Percentiles rank a stretch among this genome's conserved stretches.
phyloP scores from a whole-genome alignment of 345 rosid species.

The Acer yangbiense region DNA sequence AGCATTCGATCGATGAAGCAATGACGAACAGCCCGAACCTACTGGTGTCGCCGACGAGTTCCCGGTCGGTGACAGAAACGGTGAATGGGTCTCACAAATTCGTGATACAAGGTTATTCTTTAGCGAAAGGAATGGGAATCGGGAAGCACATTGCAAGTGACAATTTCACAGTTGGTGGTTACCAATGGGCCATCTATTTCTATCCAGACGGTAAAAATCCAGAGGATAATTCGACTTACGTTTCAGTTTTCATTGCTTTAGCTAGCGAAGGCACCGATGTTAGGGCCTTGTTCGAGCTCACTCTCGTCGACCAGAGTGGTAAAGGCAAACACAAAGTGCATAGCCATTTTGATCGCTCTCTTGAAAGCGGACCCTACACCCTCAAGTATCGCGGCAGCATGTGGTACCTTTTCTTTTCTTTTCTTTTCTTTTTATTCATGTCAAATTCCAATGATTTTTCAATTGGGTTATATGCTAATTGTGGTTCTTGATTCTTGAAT shows the following conservation, averaged over 20 bases:
- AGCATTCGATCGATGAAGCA: neutral
- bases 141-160: conserved; percentile 73
- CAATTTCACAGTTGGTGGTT: conserved; percentile 66
- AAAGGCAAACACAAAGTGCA: conserved; percentile 71
- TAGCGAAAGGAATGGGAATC: conserved; percentile 72
- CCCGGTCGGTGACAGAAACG: conserved; percentile 56
- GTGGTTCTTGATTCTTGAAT: too few relatives aligned
- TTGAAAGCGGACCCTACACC: conserved; percentile 69
- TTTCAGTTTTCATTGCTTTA: conserved; percentile 65
- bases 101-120: conserved; percentile 54
- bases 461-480: too few relatives aligned
- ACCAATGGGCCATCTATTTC: conserved; percentile 71
- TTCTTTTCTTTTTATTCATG: neutral
- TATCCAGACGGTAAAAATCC: conserved; percentile 73
- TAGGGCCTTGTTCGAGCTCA: conserved; percentile 64
- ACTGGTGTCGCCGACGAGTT: conserved; percentile 42
- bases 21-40: conserved; percentile 13
- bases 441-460: too few relatives aligned
- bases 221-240: conserved; percentile 62
- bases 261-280: conserved; percentile 76
- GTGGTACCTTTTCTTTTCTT: conserved; percentile 38
- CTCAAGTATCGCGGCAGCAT: conserved; percentile 62
- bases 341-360: conserved; percentile 70
- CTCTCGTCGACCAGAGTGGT: conserved; percentile 75
- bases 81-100: conserved; percentile 57